A percentile compares a stretch with the other conserved stretches of the same genome.
Conservation (phyloP, 1,284 basidiomycete genomes). For the Paramarasmius palmivorus region DNA sequence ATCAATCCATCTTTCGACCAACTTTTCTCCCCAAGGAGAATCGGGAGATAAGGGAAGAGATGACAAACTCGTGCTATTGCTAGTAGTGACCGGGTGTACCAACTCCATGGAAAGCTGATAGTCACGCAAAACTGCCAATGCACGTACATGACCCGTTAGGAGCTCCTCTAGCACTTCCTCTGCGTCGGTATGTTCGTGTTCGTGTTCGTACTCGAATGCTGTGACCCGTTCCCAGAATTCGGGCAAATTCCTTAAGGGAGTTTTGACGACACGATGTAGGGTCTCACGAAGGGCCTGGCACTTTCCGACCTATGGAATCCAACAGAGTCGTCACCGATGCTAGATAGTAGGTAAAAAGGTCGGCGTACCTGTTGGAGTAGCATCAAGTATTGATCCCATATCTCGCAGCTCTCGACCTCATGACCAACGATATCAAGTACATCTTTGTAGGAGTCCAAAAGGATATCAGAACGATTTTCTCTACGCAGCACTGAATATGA, state of each 20-base stretch:
- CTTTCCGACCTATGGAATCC: conserved; percentile 89
- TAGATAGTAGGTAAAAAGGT: conserved; percentile 1
- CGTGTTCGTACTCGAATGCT: too few relatives aligned
- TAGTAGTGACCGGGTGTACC: conserved; percentile 57
- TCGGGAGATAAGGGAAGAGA: conserved; percentile 74
- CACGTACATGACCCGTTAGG: too few relatives aligned
- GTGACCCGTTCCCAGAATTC: too few relatives aligned
- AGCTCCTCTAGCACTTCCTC: too few relatives aligned
- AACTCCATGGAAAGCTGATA: conserved; percentile 75
- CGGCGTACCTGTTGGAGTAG: conserved; percentile 78
- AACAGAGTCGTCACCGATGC: conserved; percentile 2
- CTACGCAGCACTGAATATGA: conserved; percentile 32
- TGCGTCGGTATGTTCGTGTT: too few relatives aligned
- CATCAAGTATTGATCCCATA: conserved; percentile 80
- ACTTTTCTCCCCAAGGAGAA: conserved; percentile 70
- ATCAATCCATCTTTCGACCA: conserved; percentile 84
- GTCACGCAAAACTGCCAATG: conserved; percentile 64
- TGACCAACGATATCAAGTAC: conserved; percentile 89
- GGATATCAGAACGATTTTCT: conserved; percentile 64
- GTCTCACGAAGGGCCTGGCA: conserved; percentile 79
- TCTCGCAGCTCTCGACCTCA: conserved; percentile 73
- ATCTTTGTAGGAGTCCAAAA: conserved; percentile 92
- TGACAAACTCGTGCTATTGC: conserved; percentile 44
- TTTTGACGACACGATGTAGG: too few relatives aligned
- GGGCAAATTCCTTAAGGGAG: too few relatives aligned